A percentile compares a stretch with the other conserved stretches of the same genome.
phyloP scores from a whole-genome alignment of 2,329 filamentous ascomycete genomes.

The Diaporthe humulicola region DNA sequence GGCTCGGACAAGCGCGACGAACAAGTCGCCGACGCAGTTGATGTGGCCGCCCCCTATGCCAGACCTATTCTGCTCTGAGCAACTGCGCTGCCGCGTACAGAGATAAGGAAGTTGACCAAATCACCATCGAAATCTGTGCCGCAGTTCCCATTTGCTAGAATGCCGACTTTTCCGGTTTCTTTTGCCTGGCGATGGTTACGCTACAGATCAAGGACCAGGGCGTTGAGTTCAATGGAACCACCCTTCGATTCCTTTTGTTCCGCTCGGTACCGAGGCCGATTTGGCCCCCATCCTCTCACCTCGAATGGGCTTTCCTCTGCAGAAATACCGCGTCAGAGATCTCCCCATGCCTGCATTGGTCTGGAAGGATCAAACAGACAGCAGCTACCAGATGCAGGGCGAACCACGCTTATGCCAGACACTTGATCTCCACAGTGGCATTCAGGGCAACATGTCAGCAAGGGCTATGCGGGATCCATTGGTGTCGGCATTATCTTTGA shows the following conservation, averaged over 20 bases:
- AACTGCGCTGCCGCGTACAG: not conserved
- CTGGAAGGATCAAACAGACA: slow-evolving; percentile 24
- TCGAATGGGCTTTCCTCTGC: not conserved
- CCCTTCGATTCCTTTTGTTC: not conserved
- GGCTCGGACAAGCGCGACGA: slow-evolving; percentile 5
- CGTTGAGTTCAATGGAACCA: not conserved
- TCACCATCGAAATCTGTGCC: not conserved
- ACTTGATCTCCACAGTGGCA: not conserved
- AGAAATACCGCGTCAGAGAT: slow-evolving; percentile 1
- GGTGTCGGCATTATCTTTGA: slow-evolving; percentile 3
- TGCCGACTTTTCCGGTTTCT: not conserved
- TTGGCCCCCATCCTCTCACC: slow-evolving; percentile 7
- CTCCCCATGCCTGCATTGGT: slow-evolving; percentile 8
- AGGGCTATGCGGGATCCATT: not conserved
- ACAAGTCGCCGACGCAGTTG: not conserved
- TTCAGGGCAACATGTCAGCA: slow-evolving; percentile 15
- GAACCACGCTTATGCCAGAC: slow-evolving; percentile 21
- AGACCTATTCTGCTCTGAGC: not conserved
- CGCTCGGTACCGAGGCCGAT: not conserved
- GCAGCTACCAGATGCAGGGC: slow-evolving; percentile 13
- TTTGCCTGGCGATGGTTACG: not conserved
- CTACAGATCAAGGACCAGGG: not conserved
- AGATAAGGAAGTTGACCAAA: not conserved
- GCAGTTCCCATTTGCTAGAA: not conserved
- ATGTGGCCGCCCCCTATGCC: not conserved